Conservation (phyloP, 2,329 filamentous ascomycete genomes). For the Colletotrichum plurivorum region DNA sequence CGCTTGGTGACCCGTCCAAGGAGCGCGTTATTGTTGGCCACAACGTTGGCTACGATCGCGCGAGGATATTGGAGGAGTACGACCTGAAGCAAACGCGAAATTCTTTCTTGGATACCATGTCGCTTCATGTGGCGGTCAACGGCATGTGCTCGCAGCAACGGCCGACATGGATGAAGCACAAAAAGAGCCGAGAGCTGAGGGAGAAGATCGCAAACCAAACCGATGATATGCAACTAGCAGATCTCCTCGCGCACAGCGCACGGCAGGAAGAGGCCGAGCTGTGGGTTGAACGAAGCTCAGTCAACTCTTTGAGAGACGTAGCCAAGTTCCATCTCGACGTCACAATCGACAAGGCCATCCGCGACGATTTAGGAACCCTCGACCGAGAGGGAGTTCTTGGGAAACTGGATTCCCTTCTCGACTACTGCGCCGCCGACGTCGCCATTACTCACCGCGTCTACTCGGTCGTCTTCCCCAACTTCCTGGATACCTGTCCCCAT, state of each 20-base stretch:
- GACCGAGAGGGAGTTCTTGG: slow-evolving; percentile 78
- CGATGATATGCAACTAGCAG: slow-evolving; percentile 78
- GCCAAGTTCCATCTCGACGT: slow-evolving; percentile 96
- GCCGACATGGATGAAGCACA: slow-evolving; percentile 97
- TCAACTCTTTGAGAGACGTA: slow-evolving; percentile 95
- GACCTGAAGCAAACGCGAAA: slow-evolving; percentile 85
- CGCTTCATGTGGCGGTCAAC: slow-evolving; percentile 95
- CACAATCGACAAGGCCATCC: slow-evolving; percentile 88
- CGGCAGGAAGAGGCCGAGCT: slow-evolving; percentile 92
- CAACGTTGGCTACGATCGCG: slow-evolving; percentile 95
- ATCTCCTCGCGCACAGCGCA: slow-evolving; percentile 77
- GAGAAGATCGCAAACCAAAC: slow-evolving; percentile 83
- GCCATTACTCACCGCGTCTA: slow-evolving; percentile 95
- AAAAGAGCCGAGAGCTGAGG: slow-evolving; percentile 87
- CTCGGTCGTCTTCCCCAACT: slow-evolving; percentile 91
- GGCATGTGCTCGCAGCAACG: slow-evolving; percentile 98
- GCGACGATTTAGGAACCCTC: slow-evolving; percentile 89
- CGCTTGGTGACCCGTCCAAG: slow-evolving; percentile 82
- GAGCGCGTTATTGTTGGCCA: slow-evolving; percentile 90
- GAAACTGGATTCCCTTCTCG: slow-evolving; percentile 85
- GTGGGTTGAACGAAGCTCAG: slow-evolving; percentile 94
- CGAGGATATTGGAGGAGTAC: slow-evolving; percentile 91
- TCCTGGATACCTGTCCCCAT: slow-evolving; percentile 91
- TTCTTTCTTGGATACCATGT: slow-evolving; percentile 97
- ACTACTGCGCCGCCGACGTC: slow-evolving; percentile 97